Base-by-base conservation (phyloP, 2,329 filamentous ascomycete species). In the Podosphaera leucotricha region DNA sequence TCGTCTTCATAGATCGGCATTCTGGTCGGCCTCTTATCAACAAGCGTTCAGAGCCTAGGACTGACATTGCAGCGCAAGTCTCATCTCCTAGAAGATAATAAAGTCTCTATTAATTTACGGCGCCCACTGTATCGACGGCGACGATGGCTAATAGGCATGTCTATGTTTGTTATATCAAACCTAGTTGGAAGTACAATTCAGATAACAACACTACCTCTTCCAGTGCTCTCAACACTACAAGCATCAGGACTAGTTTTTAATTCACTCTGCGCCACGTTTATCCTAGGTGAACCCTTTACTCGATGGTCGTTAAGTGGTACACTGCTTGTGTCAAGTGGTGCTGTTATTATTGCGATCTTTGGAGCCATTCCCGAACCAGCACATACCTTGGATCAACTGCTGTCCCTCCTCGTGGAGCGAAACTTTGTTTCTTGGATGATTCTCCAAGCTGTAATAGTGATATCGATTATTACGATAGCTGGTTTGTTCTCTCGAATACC, bases 201-300 rank as follows among this genome's bases (percentile, higher is more conserved):
- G 63, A 95, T 98, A 59, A 94, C 90, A 24, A 94, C 87, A 0
- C 68, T 98, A 38, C 90, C 90, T 15, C 68, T 98, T 19, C 90
- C 90, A 18, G 85, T 98, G 5, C 72, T 98, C 28, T 95, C 87
- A 46, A 94, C 90, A 1, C 67, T 98, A 33, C 90, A 98, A 64
- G 87, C 87, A 16, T 92, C 87, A 2, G 90, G 90, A 38, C 70
- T 98, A 45, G 90, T 98, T 49, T 98, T 98, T 69, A 98, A 98
- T 66, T 93, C 87, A 46, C 84, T 95, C 61, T 93, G 92, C 68
- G 90, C 90, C 48, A 92, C 85, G 38, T 65, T 95, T 46, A 83
- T 95, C 55, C 71, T 98, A 41, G 78, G 80, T 56, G 87, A 98
- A 62, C 83, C 86, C 3, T 98, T 95, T 62, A 95, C 90, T 43